Percentiles rank a stretch among this genome's conserved stretches.
Conservation (phyloP, 2,329 filamentous ascomycete genomes). For the Hypoxylon sp. region DNA sequence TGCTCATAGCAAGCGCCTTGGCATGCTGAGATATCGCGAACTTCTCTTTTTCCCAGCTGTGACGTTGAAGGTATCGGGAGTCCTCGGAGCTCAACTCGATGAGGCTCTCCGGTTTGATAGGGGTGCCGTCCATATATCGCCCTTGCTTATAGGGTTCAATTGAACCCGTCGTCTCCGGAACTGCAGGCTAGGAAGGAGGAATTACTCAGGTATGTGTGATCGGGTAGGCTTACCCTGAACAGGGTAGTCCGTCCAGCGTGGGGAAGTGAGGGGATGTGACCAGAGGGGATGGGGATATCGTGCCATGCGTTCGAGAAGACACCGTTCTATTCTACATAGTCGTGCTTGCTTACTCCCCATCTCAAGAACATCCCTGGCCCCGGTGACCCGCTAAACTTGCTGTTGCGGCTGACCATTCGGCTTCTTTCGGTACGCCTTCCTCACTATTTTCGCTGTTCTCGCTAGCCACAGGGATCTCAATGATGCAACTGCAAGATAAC, state of each 20-base stretch:
- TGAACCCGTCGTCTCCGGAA: neutral
- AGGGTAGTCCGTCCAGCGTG: conserved; percentile 13
- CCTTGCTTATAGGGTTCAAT: neutral
- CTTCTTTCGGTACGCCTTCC: conserved; percentile 29
- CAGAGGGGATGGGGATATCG: conserved; percentile 6
- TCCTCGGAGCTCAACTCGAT: neutral
- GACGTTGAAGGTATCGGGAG: neutral
- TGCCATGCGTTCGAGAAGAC: conserved; percentile 27
- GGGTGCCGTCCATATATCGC: neutral
- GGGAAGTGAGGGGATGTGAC: conserved; percentile 28
- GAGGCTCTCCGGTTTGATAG: neutral
- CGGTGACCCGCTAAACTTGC: conserved; percentile 24
- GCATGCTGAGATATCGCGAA: conserved; percentile 3
- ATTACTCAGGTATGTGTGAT: neutral
- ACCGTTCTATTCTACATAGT: conserved; percentile 19
- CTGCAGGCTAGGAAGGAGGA: conserved; percentile 3
- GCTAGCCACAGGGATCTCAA: neutral
- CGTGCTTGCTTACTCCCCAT: neutral
- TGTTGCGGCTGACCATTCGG: conserved; percentile 38
- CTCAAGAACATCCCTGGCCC: neutral
- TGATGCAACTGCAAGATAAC: conserved; percentile 34
- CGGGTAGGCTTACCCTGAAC: conserved; percentile 15
- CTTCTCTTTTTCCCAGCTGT: neutral
- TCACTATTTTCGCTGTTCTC: conserved; percentile 4
- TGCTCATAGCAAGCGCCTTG: conserved; percentile 22